Percentiles rank a stretch among this genome's conserved stretches.
Conservation (phyloP, 1,284 basidiomycete species). For the Leccinum pachyderme region DNA sequence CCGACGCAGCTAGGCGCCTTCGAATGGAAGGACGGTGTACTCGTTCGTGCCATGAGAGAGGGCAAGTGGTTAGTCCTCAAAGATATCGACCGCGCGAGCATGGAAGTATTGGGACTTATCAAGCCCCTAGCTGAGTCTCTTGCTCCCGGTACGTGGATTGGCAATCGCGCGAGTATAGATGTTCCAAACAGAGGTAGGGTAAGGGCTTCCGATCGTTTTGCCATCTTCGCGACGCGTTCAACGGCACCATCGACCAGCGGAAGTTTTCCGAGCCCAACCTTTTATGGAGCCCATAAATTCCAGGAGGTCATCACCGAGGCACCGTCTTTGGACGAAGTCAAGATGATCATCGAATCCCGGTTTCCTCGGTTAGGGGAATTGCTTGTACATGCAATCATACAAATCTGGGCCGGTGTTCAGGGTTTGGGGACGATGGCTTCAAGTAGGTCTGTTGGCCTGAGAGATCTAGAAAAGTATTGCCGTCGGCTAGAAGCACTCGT, state of each 20-base stretch:
- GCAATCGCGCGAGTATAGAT: slow-evolving; percentile 66
- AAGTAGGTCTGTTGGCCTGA: slow-evolving; percentile 67
- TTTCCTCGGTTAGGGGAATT: slow-evolving; percentile 60
- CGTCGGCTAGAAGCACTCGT: slow-evolving; percentile 66
- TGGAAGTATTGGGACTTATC: slow-evolving; percentile 82
- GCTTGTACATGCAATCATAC: slow-evolving; percentile 51
- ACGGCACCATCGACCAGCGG: slow-evolving; percentile 43
- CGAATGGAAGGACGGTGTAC: slow-evolving; percentile 94
- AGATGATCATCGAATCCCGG: slow-evolving; percentile 62
- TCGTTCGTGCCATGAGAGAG: slow-evolving; percentile 87
- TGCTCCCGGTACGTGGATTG: slow-evolving; percentile 72
- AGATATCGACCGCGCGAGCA: slow-evolving; percentile 88
- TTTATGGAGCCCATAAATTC: slow-evolving; percentile 84
- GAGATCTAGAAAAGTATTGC: slow-evolving; percentile 91
- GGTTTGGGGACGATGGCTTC: slow-evolving; percentile 49
- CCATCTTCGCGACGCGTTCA: slow-evolving; percentile 81
- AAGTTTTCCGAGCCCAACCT: slow-evolving; percentile 54
- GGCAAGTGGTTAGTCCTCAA: slow-evolving; percentile 95
- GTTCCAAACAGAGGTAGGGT: slow-evolving; percentile 70
- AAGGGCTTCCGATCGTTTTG: slow-evolving; percentile 72
- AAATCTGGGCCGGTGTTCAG: slow-evolving; percentile 60
- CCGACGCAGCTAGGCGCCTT: slow-evolving; percentile 85
- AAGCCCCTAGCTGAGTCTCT: slow-evolving; percentile 83
- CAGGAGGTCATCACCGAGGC: slow-evolving; percentile 64
- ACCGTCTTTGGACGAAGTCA: slow-evolving; percentile 67